These are phyloP conservation scores for Boletus rubroflammeus DNA, from an alignment of 768 basidiomycete genomes.

Conservation along the genomic window DNA sequence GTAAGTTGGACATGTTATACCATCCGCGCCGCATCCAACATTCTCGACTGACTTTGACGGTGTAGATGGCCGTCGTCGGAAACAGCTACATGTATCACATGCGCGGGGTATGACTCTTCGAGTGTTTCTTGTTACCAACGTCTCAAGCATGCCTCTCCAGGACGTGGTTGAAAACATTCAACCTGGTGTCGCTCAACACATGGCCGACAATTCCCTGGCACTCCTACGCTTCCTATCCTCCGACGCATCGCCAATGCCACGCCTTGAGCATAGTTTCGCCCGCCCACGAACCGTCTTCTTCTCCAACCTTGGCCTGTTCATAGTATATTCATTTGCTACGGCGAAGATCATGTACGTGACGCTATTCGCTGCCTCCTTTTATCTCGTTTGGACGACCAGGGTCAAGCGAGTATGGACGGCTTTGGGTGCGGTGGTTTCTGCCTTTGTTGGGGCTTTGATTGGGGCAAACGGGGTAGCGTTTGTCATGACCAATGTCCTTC, in stretches of 20 bases:
- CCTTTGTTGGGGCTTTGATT: conserved; percentile 54
- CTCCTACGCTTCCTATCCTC: conserved; percentile 74
- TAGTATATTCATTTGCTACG: conserved; percentile 70
- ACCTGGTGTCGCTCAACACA: conserved; percentile 82
- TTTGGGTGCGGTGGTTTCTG: conserved; percentile 47
- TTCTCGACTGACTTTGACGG: neutral
- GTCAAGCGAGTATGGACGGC: conserved; percentile 35
- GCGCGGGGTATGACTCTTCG: conserved; percentile 55
- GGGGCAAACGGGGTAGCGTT: conserved; percentile 70
- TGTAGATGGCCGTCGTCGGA: conserved; percentile 83
- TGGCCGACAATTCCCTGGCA: conserved; percentile 84
- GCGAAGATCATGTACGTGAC: conserved; percentile 61
- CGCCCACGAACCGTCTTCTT: conserved; percentile 75
- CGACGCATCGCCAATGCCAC: conserved; percentile 62
- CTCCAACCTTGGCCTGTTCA: conserved; percentile 61
- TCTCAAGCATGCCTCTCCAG: conserved; percentile 18
- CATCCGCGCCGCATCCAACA: neutral
- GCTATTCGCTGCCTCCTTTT: conserved; percentile 45
- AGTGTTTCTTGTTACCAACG: neutral
- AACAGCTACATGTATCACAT: conserved; percentile 95
- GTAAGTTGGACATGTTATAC: conserved; percentile 40
- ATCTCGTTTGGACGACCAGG: conserved; percentile 36
- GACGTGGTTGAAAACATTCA: conserved; percentile 84
- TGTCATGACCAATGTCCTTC: conserved; percentile 57
- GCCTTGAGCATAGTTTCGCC: conserved; percentile 47